These are phyloP conservation scores for Suillus spraguei DNA, from an alignment of 768 basidiomycete genomes.

Conservation along the genomic window DNA sequence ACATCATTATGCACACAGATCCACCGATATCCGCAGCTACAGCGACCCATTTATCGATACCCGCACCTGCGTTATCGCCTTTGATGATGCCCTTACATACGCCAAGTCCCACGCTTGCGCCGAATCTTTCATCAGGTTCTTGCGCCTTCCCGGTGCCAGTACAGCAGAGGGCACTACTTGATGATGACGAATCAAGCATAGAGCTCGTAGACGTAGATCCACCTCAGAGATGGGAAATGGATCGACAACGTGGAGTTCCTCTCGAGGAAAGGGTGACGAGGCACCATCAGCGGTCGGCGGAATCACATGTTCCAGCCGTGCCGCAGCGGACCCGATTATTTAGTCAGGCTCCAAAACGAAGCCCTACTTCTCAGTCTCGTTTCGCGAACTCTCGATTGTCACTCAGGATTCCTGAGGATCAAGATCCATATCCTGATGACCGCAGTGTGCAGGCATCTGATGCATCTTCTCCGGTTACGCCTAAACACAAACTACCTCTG, in stretches of 20 bases:
- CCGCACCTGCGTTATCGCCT: constrained; percentile 17
- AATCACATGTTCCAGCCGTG: constrained; percentile 22
- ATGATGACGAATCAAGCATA: constrained; percentile 51
- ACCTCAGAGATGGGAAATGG: constrained; percentile 45
- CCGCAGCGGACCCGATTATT: constrained; percentile 33
- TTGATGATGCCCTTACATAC: constrained; percentile 2
- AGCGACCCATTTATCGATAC: constrained; percentile 20
- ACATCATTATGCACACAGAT: constrained; percentile 24
- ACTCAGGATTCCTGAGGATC: constrained; percentile 35
- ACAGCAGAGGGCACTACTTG: constrained; percentile 29
- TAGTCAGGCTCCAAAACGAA: constrained; percentile 30
- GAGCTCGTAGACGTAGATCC: constrained; percentile 55
- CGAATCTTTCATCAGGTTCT: constrained; percentile 11
- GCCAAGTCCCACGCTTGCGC: neutral
- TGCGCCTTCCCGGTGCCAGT: constrained; percentile 16
- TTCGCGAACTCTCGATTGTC: constrained; percentile 36
- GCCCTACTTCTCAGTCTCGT: constrained; percentile 32
- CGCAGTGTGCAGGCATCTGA: constrained; percentile 32
- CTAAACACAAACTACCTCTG: constrained; percentile 31
- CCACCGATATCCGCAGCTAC: constrained; percentile 22
- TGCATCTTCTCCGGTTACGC: constrained; percentile 33
- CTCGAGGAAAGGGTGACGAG: constrained; percentile 44
- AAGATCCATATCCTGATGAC: constrained; percentile 35
- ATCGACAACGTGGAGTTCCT: constrained; percentile 44
- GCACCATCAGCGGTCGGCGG: constrained; percentile 35